Conservation (phyloP, 768 basidiomycete genomes). For the Calocybe indica region DNA sequence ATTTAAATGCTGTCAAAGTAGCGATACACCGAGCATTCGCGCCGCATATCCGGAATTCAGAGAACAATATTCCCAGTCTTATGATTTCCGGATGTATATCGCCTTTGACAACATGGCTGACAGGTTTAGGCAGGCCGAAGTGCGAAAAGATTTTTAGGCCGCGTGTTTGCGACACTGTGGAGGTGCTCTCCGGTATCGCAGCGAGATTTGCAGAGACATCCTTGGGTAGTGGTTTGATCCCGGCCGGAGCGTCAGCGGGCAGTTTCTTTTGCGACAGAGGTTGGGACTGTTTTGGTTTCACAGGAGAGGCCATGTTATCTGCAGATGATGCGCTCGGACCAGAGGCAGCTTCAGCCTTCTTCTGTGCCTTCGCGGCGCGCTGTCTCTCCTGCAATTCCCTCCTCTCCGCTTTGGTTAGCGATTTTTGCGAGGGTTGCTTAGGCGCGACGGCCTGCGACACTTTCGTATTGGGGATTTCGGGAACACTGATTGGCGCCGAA, state of each 20-base stretch:
- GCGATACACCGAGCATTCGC: conserved; percentile 96
- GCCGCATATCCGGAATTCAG: conserved; percentile 88
- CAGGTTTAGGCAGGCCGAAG: conserved; percentile 68
- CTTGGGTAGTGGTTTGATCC: not conserved
- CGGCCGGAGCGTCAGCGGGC: conserved; percentile 2
- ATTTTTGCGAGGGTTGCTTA: conserved; percentile 49
- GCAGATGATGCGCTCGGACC: conserved; percentile 13
- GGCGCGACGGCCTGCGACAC: conserved; percentile 6
- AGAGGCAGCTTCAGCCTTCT: conserved; percentile 17
- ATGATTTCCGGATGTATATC: conserved; percentile 90
- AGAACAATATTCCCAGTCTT: conserved; percentile 83
- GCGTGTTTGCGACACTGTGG: conserved; percentile 33
- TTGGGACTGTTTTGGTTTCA: conserved; percentile 21
- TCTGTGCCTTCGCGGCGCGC: conserved; percentile 67
- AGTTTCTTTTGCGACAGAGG: conserved; percentile 28
- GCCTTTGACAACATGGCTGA: conserved; percentile 55
- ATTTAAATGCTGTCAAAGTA: conserved; percentile 86
- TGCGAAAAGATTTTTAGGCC: conserved; percentile 84
- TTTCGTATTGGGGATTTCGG: conserved; percentile 17
- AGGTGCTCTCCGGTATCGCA: conserved; percentile 18
- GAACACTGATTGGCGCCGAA: conserved; percentile 23
- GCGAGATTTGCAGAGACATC: not conserved
- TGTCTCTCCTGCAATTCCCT: conserved; percentile 77
- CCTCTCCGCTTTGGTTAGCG: conserved; percentile 76
- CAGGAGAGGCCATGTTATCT: conserved; percentile 2